Conservation (phyloP, 2,329 filamentous ascomycete species). For the Sodiomyces alkalinus region DNA sequence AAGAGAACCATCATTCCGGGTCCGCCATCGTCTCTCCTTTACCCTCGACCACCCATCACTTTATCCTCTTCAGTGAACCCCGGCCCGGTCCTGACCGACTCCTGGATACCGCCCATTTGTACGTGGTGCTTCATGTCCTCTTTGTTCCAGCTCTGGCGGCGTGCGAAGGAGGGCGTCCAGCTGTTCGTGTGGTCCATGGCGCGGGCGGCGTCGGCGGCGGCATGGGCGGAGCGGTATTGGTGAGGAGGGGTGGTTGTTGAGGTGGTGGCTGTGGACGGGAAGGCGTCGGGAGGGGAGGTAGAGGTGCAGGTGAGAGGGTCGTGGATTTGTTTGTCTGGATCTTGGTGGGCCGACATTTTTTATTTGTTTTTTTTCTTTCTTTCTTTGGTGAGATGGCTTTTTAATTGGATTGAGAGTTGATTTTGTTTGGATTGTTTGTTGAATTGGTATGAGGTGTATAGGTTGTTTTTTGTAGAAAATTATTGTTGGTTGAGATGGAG, state of each 20-base stretch:
- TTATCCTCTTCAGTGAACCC: conserved; percentile 29
- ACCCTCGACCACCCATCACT: too few species aligned
- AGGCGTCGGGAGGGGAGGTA: background rate
- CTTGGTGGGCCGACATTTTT: background rate
- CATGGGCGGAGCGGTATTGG: conserved; percentile 1
- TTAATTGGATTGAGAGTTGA: too few species aligned
- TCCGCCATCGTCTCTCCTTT: too few species aligned
- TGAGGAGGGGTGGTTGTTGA: conserved; percentile 2
- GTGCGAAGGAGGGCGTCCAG: conserved; percentile 31
- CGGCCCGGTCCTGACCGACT: conserved; percentile 17
- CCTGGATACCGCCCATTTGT: conserved; percentile 27
- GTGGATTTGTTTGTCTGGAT: background rate
- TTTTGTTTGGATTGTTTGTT: too few species aligned
- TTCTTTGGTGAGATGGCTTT: too few species aligned
- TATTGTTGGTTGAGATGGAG: too few species aligned
- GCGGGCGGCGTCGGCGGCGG: conserved; percentile 14
- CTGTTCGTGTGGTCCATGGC: conserved; percentile 17
- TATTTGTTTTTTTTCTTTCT: too few species aligned
- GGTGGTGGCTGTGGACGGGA: background rate
- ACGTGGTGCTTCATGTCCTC: conserved; percentile 38
- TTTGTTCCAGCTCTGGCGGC: conserved; percentile 35
- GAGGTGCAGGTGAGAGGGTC: background rate
- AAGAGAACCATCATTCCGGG: too few species aligned
- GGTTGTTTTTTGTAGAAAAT: too few species aligned
- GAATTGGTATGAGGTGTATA: too few species aligned